Base-by-base conservation (phyloP, 805 yeast genomes). In the Barnettozyma sucrosica region DNA sequence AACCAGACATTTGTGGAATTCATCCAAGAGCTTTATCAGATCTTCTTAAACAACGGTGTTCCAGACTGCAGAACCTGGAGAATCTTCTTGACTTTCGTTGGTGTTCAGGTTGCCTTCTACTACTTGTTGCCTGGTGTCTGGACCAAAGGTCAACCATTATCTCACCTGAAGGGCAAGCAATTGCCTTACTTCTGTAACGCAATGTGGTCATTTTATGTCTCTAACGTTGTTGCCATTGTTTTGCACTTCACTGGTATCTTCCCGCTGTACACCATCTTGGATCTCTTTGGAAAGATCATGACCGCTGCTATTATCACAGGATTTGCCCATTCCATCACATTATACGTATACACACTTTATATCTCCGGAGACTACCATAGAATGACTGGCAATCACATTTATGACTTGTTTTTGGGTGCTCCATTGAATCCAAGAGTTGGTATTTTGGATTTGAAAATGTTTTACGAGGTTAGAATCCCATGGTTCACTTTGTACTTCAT, bases 391-490 rank as follows among this genome's bases (percentile, higher is more conserved):
- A 88, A 85, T 66, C 84, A 78, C 60, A 66, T 93, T 55, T 92
- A 89, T 63, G 99, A 93, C 67, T 74, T 89, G 61, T 93, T 93
- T 71, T 83, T 93, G 95, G 99, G 99, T 43, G 97, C 97, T 14
- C 95, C 97, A 37, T 78, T 93, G 65, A 93, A 93, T 68, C 99
- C 99, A 53, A 78, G 99, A 65, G 74, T 92, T 63, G 98, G 97
- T 37, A 83, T 83, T 57, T 76, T 92, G 58, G 99, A 93, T 68
- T 73, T 89, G 66, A 93, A 93, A 75, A 89, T 93, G 95, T 93
- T 93, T 68, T 92, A 89, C 65, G 99, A 93, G 69, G 97, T 93
- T 39, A 81, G 99, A 65, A 74, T 93, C 51, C 99, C 99, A 14
- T 93, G 99, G 99, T 93, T 82, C 71, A 87, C 89, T 13, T 69